Base-by-base conservation (phyloP, 805 yeast genomes). In the Saccharomycopsis guyanensis region DNA sequence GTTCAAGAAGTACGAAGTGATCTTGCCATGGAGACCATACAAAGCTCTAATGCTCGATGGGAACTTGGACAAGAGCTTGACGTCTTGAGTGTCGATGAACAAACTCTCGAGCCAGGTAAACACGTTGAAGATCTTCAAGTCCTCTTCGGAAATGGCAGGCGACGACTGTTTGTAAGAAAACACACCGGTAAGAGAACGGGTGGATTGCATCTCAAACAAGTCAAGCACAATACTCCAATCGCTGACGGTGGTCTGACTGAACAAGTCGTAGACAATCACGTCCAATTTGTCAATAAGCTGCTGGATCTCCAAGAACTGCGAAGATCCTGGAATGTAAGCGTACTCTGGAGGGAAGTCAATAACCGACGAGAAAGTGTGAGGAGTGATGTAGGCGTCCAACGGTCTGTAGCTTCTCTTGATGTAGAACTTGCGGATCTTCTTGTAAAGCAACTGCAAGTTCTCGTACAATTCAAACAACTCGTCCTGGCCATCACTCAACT, bases 201-300 rank as follows among this genome's bases (percentile, higher is more conserved):
- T 75, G 22, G 81, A 75, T 49, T 82, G 81, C 27, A 75, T 66
- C 59, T 89, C 96, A 38, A 91, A 63, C 1, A 80, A 64, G 57
- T 86, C 91, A 59, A 76, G 84, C 3, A 82, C 75, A 46, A 73
- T 72, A 43, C 86, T 68, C 96, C 97, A 91, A 55, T 89, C 95
- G 50, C 74, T 75, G 10, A 78, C 61, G 10, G 77, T 71, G 29
- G 82, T 72, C 8, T 76, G 72, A 23, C 65, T 67, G 58, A 82
- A 79, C 27, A 82, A 68, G 3, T 74, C 72, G 2, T 73, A 66
- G 23, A 85, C 71, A 4, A 86, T 66, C 15, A 69, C 66, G 62
- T 89, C 91, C 49, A 89, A 61, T 39, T 73, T 72, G 45, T 72
- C 73, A 19, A 86, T 68, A 63, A 86, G 82, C 41, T 68, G 65